These are phyloP conservation scores for Tetrapisispora fleetii DNA, from an alignment of 805 yeast genomes.

Conservation along the genomic window DNA sequence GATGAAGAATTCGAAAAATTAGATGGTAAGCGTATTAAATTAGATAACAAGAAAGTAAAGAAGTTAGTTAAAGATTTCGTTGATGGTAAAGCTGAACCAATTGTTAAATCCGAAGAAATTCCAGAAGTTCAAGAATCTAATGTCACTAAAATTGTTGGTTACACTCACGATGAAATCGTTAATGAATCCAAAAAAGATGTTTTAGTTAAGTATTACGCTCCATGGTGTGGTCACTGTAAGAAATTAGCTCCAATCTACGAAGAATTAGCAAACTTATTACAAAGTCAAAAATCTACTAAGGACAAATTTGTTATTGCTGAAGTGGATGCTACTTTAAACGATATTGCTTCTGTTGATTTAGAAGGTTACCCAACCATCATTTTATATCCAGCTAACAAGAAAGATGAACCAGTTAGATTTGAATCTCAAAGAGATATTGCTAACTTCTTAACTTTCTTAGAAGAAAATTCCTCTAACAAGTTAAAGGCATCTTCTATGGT, in stretches of 20 bases:
- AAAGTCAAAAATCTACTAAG: conserved; percentile 37
- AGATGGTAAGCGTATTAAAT: conserved; percentile 20
- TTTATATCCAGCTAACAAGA: conserved; percentile 81
- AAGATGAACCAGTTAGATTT: conserved; percentile 54
- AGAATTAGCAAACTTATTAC: conserved; percentile 67
- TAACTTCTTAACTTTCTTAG: conserved; percentile 58
- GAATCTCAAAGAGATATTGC: conserved; percentile 67
- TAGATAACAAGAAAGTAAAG: conserved; percentile 45
- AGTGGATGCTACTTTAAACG: conserved; percentile 84
- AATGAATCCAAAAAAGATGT: conserved; percentile 52
- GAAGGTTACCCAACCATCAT: conserved; percentile 88
- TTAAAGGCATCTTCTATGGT: conserved; percentile 39
- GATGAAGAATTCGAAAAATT: conserved; percentile 22
- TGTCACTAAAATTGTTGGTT: conserved; percentile 71
- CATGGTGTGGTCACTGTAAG: conserved; percentile 98
- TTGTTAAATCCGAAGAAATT: conserved; percentile 73
- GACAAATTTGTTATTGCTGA: conserved; percentile 67
- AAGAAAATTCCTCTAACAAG: conserved; percentile 52
- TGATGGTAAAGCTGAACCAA: conserved; percentile 59
- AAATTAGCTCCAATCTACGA: conserved; percentile 81
- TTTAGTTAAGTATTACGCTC: conserved; percentile 87
- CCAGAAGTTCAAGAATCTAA: conserved; percentile 75
- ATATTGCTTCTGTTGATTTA: conserved; percentile 63
- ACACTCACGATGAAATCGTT: conserved; percentile 65
- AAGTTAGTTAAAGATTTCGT: conserved; percentile 54